Evolutionary conservation across 768 basidiomycete genomes (phyloP).

Genomic region (Termitomyces sp.): DNA sequence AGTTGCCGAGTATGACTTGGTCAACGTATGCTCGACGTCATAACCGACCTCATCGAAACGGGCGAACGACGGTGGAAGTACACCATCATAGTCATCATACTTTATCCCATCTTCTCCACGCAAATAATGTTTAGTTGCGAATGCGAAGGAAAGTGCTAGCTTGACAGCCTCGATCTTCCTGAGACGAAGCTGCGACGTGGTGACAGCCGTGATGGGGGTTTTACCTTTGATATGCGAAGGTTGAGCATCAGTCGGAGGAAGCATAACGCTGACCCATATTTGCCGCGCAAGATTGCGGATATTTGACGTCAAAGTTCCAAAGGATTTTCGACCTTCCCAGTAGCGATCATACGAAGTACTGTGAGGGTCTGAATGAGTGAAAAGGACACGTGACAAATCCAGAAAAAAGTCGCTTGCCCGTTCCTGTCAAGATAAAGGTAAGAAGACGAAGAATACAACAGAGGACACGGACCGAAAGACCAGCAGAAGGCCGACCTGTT

Average conservation of each 20-base stretch:
- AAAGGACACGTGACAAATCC: background rate
- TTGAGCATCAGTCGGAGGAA: conserved; percentile 50
- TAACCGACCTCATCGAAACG: conserved; percentile 41
- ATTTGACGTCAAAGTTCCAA: conserved; percentile 65
- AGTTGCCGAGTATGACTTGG: conserved; percentile 41
- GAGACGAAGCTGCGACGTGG: conserved; percentile 47
- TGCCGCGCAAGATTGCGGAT: conserved; percentile 74
- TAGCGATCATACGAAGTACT: conserved; percentile 86
- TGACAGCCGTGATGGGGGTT: conserved; percentile 39
- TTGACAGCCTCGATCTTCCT: conserved; percentile 69
- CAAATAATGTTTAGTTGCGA: conserved; percentile 76
- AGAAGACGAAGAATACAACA: background rate
- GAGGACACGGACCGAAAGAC: conserved; percentile 65
- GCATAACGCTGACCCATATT: conserved; percentile 75
- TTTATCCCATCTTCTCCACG: conserved; percentile 78
- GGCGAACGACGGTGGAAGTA: conserved; percentile 60
- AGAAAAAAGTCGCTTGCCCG: conserved; percentile 36
- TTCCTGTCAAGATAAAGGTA: conserved; percentile 40
- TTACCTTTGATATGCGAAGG: conserved; percentile 45
- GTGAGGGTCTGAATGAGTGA: background rate
- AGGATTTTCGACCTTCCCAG: conserved; percentile 86
- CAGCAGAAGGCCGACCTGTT: conserved; percentile 80
- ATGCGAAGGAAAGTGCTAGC: conserved; percentile 66
- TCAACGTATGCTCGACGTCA: conserved; percentile 25
- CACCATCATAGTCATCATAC: conserved; percentile 59